A percentile compares a stretch with the other conserved stretches of the same genome.
phyloP scores from a whole-genome alignment of 2,329 filamentous ascomycete species.

The Talaromyces verruculosus region DNA sequence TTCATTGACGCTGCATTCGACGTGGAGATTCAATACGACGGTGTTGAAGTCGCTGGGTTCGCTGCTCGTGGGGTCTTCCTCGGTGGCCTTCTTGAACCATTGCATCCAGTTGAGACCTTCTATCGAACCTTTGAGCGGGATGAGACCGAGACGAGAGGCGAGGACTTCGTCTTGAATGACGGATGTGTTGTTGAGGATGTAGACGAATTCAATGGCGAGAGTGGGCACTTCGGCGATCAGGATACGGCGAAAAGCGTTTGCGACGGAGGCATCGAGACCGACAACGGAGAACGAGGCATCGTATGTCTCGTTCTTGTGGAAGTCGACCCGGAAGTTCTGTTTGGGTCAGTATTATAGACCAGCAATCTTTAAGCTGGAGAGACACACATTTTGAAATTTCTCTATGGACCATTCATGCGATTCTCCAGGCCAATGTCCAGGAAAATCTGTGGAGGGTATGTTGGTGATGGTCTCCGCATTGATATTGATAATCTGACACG shows the following conservation, averaged over 20 bases:
- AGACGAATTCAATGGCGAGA: conserved; percentile 90
- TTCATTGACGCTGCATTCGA: conserved; percentile 77
- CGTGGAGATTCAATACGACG: conserved; percentile 71
- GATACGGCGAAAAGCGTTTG: conserved; percentile 96
- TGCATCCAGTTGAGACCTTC: conserved; percentile 78
- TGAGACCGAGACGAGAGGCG: conserved; percentile 81
- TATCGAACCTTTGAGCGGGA: conserved; percentile 79
- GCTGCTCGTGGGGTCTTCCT: conserved; percentile 58
- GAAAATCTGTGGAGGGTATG: conserved; percentile 86
- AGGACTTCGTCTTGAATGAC: conserved; percentile 98
- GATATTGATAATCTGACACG: conserved; percentile 72
- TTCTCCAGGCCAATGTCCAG: conserved; percentile 85
- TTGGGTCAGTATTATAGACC: not conserved
- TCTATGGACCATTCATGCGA: conserved; percentile 77
- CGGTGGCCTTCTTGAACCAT: conserved; percentile 73
- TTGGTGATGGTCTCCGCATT: conserved; percentile 88
- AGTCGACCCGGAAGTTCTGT: conserved; percentile 69
- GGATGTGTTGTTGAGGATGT: conserved; percentile 92
- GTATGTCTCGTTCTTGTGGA: conserved; percentile 76
- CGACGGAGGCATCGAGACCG: conserved; percentile 86
- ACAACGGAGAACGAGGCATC: conserved; percentile 87
- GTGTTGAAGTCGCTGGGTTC: conserved; percentile 78
- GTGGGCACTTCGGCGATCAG: conserved; percentile 92
- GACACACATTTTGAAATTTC: conserved; percentile 62
- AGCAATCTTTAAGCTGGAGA: not conserved